Evolutionary conservation across 1,284 basidiomycete species (phyloP), one percentile per base, ranked within the genome.

Genomic region (Sporisorium scitamineum): DNA sequence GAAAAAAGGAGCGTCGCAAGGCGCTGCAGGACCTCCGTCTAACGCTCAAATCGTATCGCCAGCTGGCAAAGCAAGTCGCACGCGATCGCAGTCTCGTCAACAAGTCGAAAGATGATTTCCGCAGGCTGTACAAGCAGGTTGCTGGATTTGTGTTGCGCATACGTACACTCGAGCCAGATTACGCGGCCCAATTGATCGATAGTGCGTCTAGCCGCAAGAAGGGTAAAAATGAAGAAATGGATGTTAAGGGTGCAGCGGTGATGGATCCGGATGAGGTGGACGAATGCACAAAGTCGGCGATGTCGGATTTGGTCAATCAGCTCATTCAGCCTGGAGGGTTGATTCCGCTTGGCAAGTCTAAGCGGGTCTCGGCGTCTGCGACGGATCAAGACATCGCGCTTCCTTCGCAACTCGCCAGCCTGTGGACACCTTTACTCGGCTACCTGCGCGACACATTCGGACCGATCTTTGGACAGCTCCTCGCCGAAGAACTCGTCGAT

Each of bases 81-180:
- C 61, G 74, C 27, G 82, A 84, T 55, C 65, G 62, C 16, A 80
- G 76, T 22, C 70, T 80, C 5, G 66, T 61, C 24, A 69, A 70
- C 20, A 57, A 66, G 0, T 54, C 53, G 22, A 54, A 66, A 5
- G 63, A 70, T 48, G 65, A 71, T 2, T 47, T 82, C n/a, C 58
- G 61, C 2, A 37, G 54, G 32, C 58, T 73, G 5, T 65, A 61
- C 60, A 61, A 62, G 42, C 72, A 76, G 22, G 34, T 80, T 8
- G 65, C 66, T 18, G 48, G 42, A 4, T 82, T 75, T 52, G 66
- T 81, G 20, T 51, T 45, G 37, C 41, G 45, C 14, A 66, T 70
- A 14, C 44, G 69, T 0, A 71, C 69, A 10, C 52, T 71, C n/a
- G 59, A 71, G 16, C 69, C 72, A 3, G 66, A 42, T 3, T 72